phyloP scores from a whole-genome alignment of 1,139 yeast species.

The Eremothecium cymbalariae region DNA sequence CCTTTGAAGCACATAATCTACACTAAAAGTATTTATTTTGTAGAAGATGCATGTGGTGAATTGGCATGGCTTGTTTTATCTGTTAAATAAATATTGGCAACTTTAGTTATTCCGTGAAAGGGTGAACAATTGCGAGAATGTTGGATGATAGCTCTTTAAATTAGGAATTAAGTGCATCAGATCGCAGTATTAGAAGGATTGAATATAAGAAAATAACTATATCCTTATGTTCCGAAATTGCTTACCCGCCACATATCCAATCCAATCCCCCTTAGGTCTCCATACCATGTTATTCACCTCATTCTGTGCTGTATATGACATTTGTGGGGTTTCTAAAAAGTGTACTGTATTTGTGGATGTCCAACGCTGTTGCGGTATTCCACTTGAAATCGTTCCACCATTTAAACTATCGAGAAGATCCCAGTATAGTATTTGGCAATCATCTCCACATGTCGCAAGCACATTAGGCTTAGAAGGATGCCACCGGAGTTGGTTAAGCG shows the following conservation, averaged over 20 bases:
- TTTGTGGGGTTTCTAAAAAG: constrained; percentile 20
- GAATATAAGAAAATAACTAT: no score
- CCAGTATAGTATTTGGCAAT: constrained; percentile 84
- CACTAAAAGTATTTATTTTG: no score
- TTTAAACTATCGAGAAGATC: constrained; percentile 43
- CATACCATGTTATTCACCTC: constrained; percentile 71
- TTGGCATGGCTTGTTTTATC: no score
- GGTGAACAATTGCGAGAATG: no score
- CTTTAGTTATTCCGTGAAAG: no score
- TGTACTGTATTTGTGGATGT: constrained; percentile 12
- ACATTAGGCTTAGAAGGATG: constrained; percentile 62
- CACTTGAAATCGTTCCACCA: constrained; percentile 2
- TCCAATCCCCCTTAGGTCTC: constrained; percentile 61
- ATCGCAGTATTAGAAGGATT: no score
- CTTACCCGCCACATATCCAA: constrained; percentile 73
- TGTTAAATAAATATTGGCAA: no score
- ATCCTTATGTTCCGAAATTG: constrained; percentile 66
- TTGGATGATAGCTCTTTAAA: no score
- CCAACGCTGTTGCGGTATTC: constrained; percentile 8
- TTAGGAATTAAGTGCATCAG: no score
- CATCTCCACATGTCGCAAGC: constrained; percentile 76
- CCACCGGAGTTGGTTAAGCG: constrained; percentile 74
- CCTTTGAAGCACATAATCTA: no score
- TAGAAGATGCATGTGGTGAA: no score
- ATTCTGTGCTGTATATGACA: constrained; percentile 23